Base-by-base conservation (phyloP, 345 rosid species). In the Trapa bicornis region DNA sequence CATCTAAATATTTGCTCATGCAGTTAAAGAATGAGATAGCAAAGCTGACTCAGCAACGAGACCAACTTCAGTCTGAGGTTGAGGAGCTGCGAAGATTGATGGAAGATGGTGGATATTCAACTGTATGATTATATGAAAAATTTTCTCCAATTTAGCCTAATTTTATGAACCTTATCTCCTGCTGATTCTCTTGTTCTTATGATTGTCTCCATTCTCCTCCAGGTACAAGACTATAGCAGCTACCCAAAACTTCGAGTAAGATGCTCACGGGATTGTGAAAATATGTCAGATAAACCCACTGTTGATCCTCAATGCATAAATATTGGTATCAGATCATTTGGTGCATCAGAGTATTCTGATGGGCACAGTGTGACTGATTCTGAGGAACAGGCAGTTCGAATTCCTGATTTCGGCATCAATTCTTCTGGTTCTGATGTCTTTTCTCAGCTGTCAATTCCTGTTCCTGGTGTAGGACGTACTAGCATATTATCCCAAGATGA, bases 171-270 rank as follows among this genome's bases (percentile, higher is more conserved):
- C 29, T 8, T 50, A 64, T 63, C 69, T 70, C n/a, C 8, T 61
- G 6, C 66, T 47, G 37, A 65, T 56, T 67, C 37, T 72, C 47
- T 35, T 37, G 29, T 65, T 50, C 47, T 45, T 53, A 62, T 56
- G 65, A n/a, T 47, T 69, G 17, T 42, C 29, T 22, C 64, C 37
- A 32, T 72, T 74, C n/a, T 57, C 63, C 37, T 79, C 37, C 86
- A 84, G 98, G 86, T 37, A 68, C 71, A 67, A 65, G 71, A 74
- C 65, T 80, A 80, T 43, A 62, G 67, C 67, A 85, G 79, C 64
- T 89, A 91, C 77, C 97, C 96, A 37, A 84, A 82, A 75, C 72
- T 89, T 72, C 82, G 86, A 37, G 81, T 94, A 75, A 78, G 84
- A 52, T 77, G 71, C 64, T 84, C 97, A 41, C 86, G 86, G 86